Base-by-base conservation (phyloP, 352 stramenopile genomes). In the Phytophthora cajani region DNA sequence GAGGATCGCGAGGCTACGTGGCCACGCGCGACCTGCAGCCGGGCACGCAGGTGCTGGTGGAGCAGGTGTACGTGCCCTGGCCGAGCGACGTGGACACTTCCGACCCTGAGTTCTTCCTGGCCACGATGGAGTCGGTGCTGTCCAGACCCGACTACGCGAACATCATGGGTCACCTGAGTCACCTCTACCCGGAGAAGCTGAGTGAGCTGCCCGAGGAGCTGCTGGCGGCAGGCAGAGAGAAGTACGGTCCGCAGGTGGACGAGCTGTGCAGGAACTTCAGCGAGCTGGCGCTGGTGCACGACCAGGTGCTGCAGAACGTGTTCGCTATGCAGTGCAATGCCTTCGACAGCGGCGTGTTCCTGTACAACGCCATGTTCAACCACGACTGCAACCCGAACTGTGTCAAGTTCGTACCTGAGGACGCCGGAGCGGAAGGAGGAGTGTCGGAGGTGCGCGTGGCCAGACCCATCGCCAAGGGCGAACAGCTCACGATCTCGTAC, bases 331-430 rank as follows among this genome's bases (percentile, higher is more conserved):
- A 97, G 69, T 98, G 97, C 81, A 98, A 98, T 62, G 93, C 92
- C 1, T 98, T 98, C 40, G 90, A 97, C 69, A 98, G 91, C 32
- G 95, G 95, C 33, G 77, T 98, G 25, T 98, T 98, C 67, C 75
- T 97, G 17, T 95, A 97, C 72, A 96, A 95, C 61, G 92, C 91
- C 21, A 98, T 98, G 80, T 95, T 98, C 69, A 98, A 98, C 80
- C 95, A 98, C 75, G 84, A 92, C 44, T 97, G 91, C 74, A 92
- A 98, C 75, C 93, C 95, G 33, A 98, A 98, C 64, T 98, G 95
- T 71, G 87, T 98, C 73, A 98, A 98, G 77, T 98, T 98, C 69
- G 90, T 77, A 33, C 85, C 84, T 9, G 79, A 93, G 47, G 58
- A 69, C 50, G 52, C 62, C 4, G 72, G 64, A 5, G 65, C 80